Conservation (phyloP, 306 rosid species). For the Hippophae tibetana region DNA sequence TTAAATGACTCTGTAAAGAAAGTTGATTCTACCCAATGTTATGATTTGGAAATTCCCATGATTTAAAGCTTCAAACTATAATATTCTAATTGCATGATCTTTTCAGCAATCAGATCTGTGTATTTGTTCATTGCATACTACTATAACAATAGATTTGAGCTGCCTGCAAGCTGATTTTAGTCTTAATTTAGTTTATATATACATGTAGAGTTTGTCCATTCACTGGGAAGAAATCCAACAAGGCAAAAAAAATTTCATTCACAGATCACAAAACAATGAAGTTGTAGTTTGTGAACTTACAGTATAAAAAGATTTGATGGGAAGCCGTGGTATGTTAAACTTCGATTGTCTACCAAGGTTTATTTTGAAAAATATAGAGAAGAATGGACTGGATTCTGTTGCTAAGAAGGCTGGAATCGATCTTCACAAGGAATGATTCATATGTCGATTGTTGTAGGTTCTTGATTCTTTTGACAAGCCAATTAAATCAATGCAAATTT, state of each 20-base stretch:
- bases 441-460: slow-evolving; percentile 4
- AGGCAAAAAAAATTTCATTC: slow-evolving; percentile 74
- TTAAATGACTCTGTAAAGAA: no score
- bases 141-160: no score
- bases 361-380: slow-evolving; percentile 73
- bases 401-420: slow-evolving; percentile 96
- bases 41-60: no score
- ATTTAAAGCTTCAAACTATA: no score
- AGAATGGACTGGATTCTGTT: slow-evolving; percentile 81
- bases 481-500: neutral
- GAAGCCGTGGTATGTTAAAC: slow-evolving; percentile 76
- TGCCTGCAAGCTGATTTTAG: neutral
- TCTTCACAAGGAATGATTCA: slow-evolving; percentile 57
- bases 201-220: slow-evolving; percentile 81
- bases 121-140: no score
- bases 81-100: no score
- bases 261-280: slow-evolving; percentile 86
- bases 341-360: slow-evolving; percentile 85
- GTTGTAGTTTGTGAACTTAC: slow-evolving; percentile 45
- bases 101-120: no score
- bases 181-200: slow-evolving; percentile 2
- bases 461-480: slow-evolving; percentile 12
- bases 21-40: no score
- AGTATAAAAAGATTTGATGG: slow-evolving; percentile 94
- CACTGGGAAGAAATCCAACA: slow-evolving; percentile 87